Evolutionary conservation across 176 grass and related monocot genomes (phyloP), one percentile per base, ranked within the genome.

Genomic region (Carex scoparia): DNA sequence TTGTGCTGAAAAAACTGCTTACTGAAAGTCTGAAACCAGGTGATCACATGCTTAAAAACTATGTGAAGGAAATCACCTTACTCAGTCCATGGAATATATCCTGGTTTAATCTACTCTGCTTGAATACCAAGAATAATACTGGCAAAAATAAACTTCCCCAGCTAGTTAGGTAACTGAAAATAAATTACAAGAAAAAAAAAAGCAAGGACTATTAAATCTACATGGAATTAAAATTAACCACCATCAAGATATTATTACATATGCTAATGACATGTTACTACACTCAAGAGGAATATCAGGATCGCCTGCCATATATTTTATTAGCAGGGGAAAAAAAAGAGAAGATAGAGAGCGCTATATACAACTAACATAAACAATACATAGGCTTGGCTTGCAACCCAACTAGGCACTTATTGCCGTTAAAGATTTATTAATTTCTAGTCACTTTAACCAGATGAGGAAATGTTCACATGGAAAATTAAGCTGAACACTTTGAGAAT

Each of bases 401-500:
- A 46, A 30, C 46, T 55, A 11, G 4, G 28, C 32, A 62, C 72
- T 30, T 55, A 11, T 53, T 55, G 66, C 32, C 11, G 19, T 38
- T 58, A 18, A 79, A 35, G 9, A 3, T 76, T 53, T 23, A 54
- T 37, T 69, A 81, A 70, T n/a, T 10, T 48, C 30, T 74, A 19
- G 37, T 40, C 77, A 53, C n/a, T 4, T 18, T 49, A 30, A 56
- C 84, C 82, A 44, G 75, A 53, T 42, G 93, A 84, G 44, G 91
- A 84, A 55, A 90, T 33, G 0, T 90, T 10, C 10, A 94, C 85
- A 79, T 92, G 86, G 55, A 95, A 95, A 38, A 84, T 5, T 61
- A 83, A 30, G 4, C 68, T 87, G 73, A 94, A 92, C 0, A 89
- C 30, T 78, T 90, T 90, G 65, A 99, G 91, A 46, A 96, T 90